Evolutionary conservation across 148 eudicot species (phyloP).

Genomic region (Cornus controversa): DNA sequence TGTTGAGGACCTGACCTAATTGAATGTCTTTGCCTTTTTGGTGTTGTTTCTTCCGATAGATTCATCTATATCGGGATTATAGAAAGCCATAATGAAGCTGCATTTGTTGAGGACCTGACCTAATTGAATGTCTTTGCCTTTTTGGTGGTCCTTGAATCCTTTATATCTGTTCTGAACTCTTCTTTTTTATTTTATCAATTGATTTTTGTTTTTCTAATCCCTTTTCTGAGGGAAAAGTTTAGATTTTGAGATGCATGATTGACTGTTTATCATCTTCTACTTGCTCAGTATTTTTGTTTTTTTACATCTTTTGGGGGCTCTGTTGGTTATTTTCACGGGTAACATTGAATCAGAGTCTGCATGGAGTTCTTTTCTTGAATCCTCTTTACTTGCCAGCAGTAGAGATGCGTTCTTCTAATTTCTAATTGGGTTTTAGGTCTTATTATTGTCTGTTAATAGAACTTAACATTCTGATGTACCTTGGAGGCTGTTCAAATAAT

Average conservation of each 20-base stretch:
- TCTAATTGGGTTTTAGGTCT: not conserved
- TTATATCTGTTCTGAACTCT: not conserved
- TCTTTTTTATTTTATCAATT: not conserved
- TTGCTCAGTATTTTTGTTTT: too few relatives aligned
- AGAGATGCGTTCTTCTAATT: conserved; percentile 4
- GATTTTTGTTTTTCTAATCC: not conserved
- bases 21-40: conserved; percentile 9
- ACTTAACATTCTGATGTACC: not conserved
- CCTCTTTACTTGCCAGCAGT: not conserved
- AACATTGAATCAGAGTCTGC: not conserved
- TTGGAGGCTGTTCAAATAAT: not conserved
- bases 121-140: conserved; percentile 9
- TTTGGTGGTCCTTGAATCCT: conserved; percentile 6
- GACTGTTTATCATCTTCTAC: not conserved
- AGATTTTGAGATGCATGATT: not conserved
- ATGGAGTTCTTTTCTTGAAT: not conserved
- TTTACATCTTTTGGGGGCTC: not conserved
- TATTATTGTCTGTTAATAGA: not conserved
- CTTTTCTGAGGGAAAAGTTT: conserved; percentile 7
- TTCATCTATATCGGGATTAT: not conserved
- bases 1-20: conserved; percentile 13
- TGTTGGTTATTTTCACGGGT: not conserved
- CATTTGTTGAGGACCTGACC: conserved; percentile 14
- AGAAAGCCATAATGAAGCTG: not conserved
- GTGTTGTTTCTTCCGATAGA: not conserved